Base-by-base conservation (phyloP, 805 yeast species). In the Suhomyces tanzawaensis region DNA sequence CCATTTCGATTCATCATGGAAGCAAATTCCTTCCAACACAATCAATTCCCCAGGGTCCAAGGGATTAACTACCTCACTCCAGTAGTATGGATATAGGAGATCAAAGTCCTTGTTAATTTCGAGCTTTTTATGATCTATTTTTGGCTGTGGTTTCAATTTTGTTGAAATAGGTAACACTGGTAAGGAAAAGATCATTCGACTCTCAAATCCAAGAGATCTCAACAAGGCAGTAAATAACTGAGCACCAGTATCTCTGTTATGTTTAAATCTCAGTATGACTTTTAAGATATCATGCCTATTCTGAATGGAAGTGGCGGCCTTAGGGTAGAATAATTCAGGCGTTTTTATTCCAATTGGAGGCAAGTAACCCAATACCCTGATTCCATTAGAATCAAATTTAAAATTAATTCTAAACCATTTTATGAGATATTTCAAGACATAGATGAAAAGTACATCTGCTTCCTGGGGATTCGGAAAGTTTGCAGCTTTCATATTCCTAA, bases 21-120 rank as follows among this genome's bases (percentile, higher is more conserved):
- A 63, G 19, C 62, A 48, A 19, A 48, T 45, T 2, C 60, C 41
- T 34, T 63, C 69, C 0, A 63, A n/a, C 1, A 61, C 38, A 12
- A 59, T 35, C 1, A 63, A 19, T 37, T 61, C 62, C 9, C 40
- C 22, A 1, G 43, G 37, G 34, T 62, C 41, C 8, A 54, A 25
- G 1, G 69, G 68, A 41, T 62, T 61, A 12, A 63, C 43, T 3
- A 62, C 38, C 38, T 63, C 69, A 6, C 65, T 60, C 69, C 69
- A 63, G 37, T 44, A 63, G 41, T 63, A 63, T 1, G 69, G 69
- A 36, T 58, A 62, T 6, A 63, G 39, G 8, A 63, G 42, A 41
- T 63, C 69, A 39, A 49, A 47, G 32, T 63, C 69, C 32, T 53
- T 55, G 28, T 57, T 62, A 4, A 43, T 29, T 8, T 37, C 30